phyloP scores from a whole-genome alignment of 768 basidiomycete genomes.

The Tremella mesenterica region DNA sequence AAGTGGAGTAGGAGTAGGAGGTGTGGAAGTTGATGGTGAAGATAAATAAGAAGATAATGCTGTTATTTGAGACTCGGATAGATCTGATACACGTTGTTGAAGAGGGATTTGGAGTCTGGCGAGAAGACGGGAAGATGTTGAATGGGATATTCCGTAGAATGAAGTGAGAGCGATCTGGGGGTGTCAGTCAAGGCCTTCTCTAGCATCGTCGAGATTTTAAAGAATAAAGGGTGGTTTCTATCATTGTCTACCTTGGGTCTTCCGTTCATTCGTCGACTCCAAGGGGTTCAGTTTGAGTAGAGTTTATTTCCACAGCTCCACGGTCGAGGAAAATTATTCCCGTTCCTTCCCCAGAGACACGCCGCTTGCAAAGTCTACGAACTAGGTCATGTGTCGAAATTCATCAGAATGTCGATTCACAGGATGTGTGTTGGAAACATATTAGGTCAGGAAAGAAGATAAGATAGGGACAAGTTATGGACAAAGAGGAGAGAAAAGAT shows the following conservation, averaged over 20 bases:
- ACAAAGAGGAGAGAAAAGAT: neutral
- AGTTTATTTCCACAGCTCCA: too few species aligned
- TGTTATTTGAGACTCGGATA: slow-evolving; percentile 80
- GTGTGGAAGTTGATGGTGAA: slow-evolving; percentile 66
- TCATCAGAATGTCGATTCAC: neutral
- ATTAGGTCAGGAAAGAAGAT: neutral
- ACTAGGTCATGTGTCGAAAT: too few species aligned
- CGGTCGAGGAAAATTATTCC: neutral
- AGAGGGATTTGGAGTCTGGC: slow-evolving; percentile 89
- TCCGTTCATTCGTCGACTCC: too few species aligned
- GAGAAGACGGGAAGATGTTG: slow-evolving; percentile 69
- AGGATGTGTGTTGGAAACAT: neutral
- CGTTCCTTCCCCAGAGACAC: too few species aligned
- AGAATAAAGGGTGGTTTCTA: neutral
- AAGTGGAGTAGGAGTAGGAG: slow-evolving; percentile 60
- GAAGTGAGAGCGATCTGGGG: slow-evolving; percentile 74
- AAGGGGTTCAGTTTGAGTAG: too few species aligned
- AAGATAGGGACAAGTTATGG: neutral
- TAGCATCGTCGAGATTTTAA: neutral
- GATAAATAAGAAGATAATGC: slow-evolving; percentile 89
- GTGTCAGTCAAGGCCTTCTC: too few species aligned
- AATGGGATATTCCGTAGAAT: slow-evolving; percentile 79
- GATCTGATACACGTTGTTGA: slow-evolving; percentile 65
- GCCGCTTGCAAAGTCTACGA: too few species aligned
- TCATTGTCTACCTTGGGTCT: too few species aligned